phyloP scores from a whole-genome alignment of 305 asterid species.

The Striga hermonthica region DNA sequence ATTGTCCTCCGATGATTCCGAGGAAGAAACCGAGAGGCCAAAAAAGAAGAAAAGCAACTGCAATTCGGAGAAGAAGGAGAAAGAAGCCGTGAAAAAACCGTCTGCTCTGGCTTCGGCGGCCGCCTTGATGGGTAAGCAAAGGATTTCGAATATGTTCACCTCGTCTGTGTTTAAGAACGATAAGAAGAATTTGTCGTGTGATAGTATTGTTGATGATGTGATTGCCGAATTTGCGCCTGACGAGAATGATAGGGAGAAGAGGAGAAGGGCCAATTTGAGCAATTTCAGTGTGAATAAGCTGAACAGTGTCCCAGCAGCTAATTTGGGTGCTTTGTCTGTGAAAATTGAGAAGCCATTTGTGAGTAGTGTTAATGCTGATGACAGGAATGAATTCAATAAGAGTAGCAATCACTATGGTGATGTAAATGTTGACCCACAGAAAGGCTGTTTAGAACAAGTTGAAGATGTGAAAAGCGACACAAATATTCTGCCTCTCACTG shows the following conservation, averaged over 20 bases:
- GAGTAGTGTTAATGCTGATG: constrained; percentile 34
- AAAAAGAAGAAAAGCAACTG: constrained; percentile 51
- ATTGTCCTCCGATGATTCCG: constrained; percentile 71
- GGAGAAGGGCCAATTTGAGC: constrained; percentile 52
- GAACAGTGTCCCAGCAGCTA: constrained; percentile 28
- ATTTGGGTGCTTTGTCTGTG: constrained; percentile 32
- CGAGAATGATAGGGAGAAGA: constrained; percentile 73
- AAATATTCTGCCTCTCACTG: constrained; percentile 22
- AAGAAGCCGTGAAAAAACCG: constrained; percentile 47
- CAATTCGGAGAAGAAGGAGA: constrained; percentile 62
- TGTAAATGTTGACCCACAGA: constrained; percentile 31
- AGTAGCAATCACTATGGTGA: constrained; percentile 23
- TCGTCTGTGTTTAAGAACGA: constrained; percentile 76
- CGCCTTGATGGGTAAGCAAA: constrained; percentile 86
- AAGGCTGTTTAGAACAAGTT: constrained; percentile 26
- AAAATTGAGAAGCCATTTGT: constrained; percentile 45
- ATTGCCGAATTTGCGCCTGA: constrained; percentile 93
- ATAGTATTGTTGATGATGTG: constrained; percentile 82
- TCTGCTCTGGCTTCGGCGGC: constrained; percentile 78
- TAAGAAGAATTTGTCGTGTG: constrained; percentile 54
- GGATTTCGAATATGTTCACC: constrained; percentile 75
- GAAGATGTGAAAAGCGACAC: constrained; percentile 28
- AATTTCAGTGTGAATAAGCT: constrained; percentile 33
- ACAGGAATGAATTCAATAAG: constrained; percentile 35
- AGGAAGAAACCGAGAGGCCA: constrained; percentile 54